A percentile compares a stretch with the other conserved stretches of the same genome.
phyloP scores from a whole-genome alignment of 345 rosid species.

The Eucalyptus pauciflora region DNA sequence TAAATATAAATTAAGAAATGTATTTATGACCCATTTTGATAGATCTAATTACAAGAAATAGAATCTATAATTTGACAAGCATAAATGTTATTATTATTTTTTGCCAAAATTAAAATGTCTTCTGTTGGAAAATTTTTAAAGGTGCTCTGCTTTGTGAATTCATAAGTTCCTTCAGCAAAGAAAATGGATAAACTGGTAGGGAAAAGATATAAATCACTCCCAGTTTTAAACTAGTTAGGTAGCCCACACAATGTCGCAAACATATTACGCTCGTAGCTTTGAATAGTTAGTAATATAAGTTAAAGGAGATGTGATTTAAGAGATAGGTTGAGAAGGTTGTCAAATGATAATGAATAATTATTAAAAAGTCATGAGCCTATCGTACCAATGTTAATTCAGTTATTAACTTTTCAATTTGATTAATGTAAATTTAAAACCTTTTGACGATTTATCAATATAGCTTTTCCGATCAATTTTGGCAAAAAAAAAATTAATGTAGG shows the following conservation, averaged over 20 bases:
- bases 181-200: neutral
- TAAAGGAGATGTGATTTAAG: neutral
- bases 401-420: neutral
- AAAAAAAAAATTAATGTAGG: neutral
- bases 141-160: neutral
- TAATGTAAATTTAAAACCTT: neutral
- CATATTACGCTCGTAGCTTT: neutral
- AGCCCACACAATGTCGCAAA: neutral
- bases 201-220: neutral
- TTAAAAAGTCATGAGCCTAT: neutral
- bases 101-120: neutral
- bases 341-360: neutral
- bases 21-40: too few relatives aligned
- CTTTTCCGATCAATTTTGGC: neutral
- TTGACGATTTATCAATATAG: neutral
- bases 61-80: neutral
- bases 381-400: fast-evolving
- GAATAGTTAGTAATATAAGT: neutral
- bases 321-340: neutral
- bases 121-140: neutral
- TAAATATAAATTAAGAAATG: too few relatives aligned
- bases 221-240: neutral
- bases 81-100: neutral
- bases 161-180: neutral
- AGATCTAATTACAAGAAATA: neutral